Evolutionary conservation across 257 asterid genomes (phyloP).

Genomic region (Solanum dulcamara): DNA sequence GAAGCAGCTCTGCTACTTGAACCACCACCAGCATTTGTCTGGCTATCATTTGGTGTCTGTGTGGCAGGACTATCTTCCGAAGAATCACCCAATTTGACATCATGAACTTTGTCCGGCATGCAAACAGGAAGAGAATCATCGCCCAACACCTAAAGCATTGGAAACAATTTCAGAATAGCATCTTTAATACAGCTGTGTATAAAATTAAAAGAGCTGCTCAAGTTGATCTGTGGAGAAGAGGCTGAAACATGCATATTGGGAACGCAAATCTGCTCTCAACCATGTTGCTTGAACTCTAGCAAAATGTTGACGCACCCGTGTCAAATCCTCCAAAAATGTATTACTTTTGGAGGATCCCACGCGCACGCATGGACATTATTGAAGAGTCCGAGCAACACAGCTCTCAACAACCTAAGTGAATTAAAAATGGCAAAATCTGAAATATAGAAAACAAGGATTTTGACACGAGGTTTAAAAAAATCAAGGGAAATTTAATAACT

Average conservation of each 20-base stretch:
- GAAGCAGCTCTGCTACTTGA: slow-evolving; percentile 66
- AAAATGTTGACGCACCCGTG: background rate
- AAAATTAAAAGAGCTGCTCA: background rate
- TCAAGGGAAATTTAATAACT: slow-evolving; percentile 1
- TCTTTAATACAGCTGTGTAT: background rate
- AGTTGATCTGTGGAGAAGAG: background rate
- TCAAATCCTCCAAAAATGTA: background rate
- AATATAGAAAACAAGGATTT: background rate
- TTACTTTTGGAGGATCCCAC: background rate
- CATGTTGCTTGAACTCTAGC: background rate
- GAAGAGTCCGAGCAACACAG: background rate
- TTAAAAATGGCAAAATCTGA: background rate
- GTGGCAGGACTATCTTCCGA: slow-evolving; percentile 41
- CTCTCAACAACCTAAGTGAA: background rate
- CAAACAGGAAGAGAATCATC: slow-evolving; percentile 67
- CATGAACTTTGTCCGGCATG: slow-evolving; percentile 81
- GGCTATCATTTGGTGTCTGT: slow-evolving; percentile 44
- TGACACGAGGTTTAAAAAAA: background rate
- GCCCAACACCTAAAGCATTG: slow-evolving; percentile 48
- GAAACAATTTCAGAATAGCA: background rate
- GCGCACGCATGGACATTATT: background rate
- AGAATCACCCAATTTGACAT: slow-evolving; percentile 75
- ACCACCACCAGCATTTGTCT: slow-evolving; percentile 49
- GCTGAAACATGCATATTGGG: background rate
- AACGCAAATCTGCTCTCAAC: background rate